Percentiles rank a stretch among this genome's conserved stretches.
Evolutionary conservation across 1,284 basidiomycete genomes (phyloP).

Genomic region (Hemileia vastatrix): DNA sequence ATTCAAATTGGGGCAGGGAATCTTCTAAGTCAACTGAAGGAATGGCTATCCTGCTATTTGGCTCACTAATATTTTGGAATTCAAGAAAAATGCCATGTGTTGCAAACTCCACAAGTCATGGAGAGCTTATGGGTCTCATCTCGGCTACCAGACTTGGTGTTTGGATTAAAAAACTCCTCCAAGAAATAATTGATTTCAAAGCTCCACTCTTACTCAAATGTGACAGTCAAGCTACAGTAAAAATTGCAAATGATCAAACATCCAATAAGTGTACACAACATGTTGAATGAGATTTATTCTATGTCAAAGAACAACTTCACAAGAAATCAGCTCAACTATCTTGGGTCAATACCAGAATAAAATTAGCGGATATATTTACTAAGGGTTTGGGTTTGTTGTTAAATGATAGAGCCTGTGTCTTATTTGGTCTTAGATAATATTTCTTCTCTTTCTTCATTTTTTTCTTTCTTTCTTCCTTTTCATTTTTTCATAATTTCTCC

Average conservation of each 20-base stretch:
- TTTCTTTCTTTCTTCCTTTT: too few species aligned
- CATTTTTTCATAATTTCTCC: too few species aligned
- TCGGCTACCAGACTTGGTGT: not conserved
- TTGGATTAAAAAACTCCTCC: not conserved
- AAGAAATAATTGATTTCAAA: not conserved
- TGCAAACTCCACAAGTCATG: not conserved
- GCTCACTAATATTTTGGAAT: too few species aligned
- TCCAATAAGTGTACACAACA: not conserved
- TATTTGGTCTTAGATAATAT: too few species aligned
- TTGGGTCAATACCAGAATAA: not conserved
- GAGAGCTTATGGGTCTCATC: not conserved
- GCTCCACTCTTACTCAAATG: not conserved
- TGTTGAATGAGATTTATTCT: not conserved
- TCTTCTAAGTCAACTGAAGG: too few species aligned
- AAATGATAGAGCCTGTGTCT: too few species aligned
- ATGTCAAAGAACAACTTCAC: not conserved
- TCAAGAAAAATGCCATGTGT: too few species aligned
- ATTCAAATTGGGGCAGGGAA: too few species aligned
- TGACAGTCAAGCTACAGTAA: not conserved
- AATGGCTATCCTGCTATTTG: too few species aligned
- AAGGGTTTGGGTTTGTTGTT: conserved; percentile 1
- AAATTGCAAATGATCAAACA: not conserved
- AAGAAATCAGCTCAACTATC: not conserved
- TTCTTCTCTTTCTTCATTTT: too few species aligned
- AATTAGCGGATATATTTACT: not conserved